Evolutionary conservation across 192 early-diverging fungal species (phyloP), one percentile per base, ranked within the genome.

Genomic region (Coemansia sp.): DNA sequence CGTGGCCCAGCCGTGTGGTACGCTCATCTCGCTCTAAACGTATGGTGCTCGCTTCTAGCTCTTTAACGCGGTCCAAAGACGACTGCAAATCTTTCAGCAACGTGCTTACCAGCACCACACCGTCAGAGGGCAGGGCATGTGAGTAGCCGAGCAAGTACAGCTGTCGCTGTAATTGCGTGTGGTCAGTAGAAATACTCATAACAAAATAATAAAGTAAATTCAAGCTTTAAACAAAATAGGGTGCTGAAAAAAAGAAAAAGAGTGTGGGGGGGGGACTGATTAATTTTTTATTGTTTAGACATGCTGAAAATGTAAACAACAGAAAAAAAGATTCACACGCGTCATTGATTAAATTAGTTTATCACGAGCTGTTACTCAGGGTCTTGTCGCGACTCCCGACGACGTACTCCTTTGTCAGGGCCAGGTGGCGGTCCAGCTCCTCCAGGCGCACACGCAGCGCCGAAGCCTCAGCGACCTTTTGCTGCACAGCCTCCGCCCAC

Each of bases 131-230:
- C 56, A 83, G 52, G 13, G 65, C 44, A 15, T 74, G 72, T 20
- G 80, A 71, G 63, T 83, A 83, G 20, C 80, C 75, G 13, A 83
- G 72, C 38, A 76, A 40, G 40, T 78, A 78, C 38, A 83, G 73
- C 64, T 83, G 80, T 27, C 75, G 68, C 69, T 78, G 74, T 58
- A 78, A 41, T 65, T 74, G 80, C 62, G 58, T 18, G 10, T 63
- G 69, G 18, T 71, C 67, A 7, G 45, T 30, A 0, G 80, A 59
- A 41, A 81, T 70, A 45, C 70, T 75, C 66, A 71, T 75, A 32
- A 58, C 32, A 32, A 32, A 44, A 34, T 8, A 53, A 32, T 3
- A 37, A n/a, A 9, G n/a, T 2, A 34, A 16, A 56, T 56, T 24
- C 4, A 7, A 6, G 50, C 13, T 53, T 22, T 0, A 24, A 29